Evolutionary conservation across 192 early-diverging fungal genomes (phyloP), one percentile per base, ranked within the genome.

Genomic region (Coemansia sp.): DNA sequence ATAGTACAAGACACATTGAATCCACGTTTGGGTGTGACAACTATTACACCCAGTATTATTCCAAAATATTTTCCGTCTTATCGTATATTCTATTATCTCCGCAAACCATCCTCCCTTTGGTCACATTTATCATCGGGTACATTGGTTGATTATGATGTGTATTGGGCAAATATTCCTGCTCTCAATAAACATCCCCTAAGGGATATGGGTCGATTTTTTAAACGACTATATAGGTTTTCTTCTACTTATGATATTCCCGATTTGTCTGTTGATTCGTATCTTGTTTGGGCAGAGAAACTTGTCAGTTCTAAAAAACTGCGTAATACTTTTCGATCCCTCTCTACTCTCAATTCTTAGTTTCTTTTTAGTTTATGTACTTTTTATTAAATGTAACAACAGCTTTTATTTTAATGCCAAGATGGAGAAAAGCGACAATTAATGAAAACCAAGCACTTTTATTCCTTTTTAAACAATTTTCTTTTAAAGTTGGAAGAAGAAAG

Each of bases 41-140:
- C 78, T 4, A 79, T 91, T 0, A 76, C 85, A 9, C 90, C 90
- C 2, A 84, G 87, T 48, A 79, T 91, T 0, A 66, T 91, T 9
- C 90, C 90, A 21, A 83, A 76, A 9, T 88, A 84, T 56, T 68
- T 84, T 50, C 90, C 88, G 4, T 70, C 82, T 0, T 85, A 89
- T 56, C 85, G 87, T n/a, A 69, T 89, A 0, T 84, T 84, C 41
- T 65, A 78, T 47, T 89, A 89, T 48, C 24, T 53, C 1, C 65
- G 58, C 7, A 5, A 25, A 6, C 53, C 16, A 26, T 19, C 53
- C 23, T 3, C 22, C 8, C 12, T 32, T 1, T 65, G 65, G 68
- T 28, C 22, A 5, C 44, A 49, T 7, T 49, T 73, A 26, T 60
- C 68, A 7, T 24, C 53, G 0, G 81, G 76, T 24, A 78, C 81